A percentile compares a stretch with the other conserved stretches of the same genome.
phyloP scores from a whole-genome alignment of 148 eudicot genomes.

The Amaranthus hypochondriacus region DNA sequence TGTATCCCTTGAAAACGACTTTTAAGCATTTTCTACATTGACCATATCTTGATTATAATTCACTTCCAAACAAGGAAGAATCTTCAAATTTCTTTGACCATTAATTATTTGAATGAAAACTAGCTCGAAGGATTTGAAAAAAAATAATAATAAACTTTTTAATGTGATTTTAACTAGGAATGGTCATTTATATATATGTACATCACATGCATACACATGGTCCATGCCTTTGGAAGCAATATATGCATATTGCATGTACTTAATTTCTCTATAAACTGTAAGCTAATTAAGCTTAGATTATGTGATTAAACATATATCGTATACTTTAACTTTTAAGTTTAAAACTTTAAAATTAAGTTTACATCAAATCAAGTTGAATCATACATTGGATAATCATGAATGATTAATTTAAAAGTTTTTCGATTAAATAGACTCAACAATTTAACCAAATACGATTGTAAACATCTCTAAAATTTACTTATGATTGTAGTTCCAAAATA shows the following conservation, averaged over 20 bases:
- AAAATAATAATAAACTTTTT: too few relatives aligned
- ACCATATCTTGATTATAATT: neutral
- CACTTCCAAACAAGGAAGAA: conserved; percentile 15
- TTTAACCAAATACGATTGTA: too few relatives aligned
- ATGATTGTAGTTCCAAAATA: too few relatives aligned
- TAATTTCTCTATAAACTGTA: too few relatives aligned
- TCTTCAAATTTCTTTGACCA: conserved; percentile 11
- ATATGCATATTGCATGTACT: neutral
- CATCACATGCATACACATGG: neutral
- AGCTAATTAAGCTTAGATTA: neutral
- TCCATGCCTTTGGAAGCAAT: neutral
- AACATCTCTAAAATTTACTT: too few relatives aligned
- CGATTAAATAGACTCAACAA: too few relatives aligned
- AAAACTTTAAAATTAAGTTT: too few relatives aligned
- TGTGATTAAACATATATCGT: neutral
- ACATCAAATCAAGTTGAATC: too few relatives aligned
- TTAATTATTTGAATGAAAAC: neutral
- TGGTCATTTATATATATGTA: neutral
- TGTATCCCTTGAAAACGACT: conserved; percentile 14
- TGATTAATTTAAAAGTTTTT: too few relatives aligned
- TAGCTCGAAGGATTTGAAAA: neutral
- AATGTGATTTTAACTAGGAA: too few relatives aligned
- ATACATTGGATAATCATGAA: too few relatives aligned
- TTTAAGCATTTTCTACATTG: neutral
- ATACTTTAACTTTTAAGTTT: too few relatives aligned